phyloP scores from a whole-genome alignment of 257 asterid species.

The Solanum habrochaites region DNA sequence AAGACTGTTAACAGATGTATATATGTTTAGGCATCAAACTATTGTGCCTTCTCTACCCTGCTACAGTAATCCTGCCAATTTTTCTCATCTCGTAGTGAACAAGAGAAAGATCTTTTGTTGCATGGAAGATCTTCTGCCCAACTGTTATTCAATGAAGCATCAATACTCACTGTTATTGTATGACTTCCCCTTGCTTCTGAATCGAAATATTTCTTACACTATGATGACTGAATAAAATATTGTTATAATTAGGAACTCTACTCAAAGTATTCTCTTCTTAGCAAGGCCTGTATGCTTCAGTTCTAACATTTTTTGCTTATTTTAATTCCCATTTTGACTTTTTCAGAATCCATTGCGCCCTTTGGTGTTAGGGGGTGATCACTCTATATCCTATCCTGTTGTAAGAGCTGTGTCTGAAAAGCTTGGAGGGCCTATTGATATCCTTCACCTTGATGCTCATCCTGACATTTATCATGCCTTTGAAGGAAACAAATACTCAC shows the following conservation, averaged over 20 bases:
- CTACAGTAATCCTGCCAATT: background rate
- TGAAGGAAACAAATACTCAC: conserved; percentile 95
- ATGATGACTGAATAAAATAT: background rate
- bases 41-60: background rate
- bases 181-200: background rate
- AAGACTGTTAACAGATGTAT: background rate
- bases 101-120: background rate
- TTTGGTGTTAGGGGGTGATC: conserved; percentile 95
- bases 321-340: background rate
- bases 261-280: background rate
- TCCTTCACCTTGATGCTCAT: conserved; percentile 98
- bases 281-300: background rate
- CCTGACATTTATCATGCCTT: conserved; percentile 89
- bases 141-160: background rate
- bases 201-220: background rate
- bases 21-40: background rate
- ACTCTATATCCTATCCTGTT: conserved; percentile 88
- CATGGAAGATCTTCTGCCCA: background rate
- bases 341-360: conserved; percentile 79
- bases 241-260: background rate
- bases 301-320: background rate
- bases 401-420: conserved; percentile 97
- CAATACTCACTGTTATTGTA: background rate
- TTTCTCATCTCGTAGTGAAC: background rate
- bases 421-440: conserved; percentile 94